phyloP scores from a whole-genome alignment of 2,329 filamentous ascomycete genomes.

The Cladosporium sp. region DNA sequence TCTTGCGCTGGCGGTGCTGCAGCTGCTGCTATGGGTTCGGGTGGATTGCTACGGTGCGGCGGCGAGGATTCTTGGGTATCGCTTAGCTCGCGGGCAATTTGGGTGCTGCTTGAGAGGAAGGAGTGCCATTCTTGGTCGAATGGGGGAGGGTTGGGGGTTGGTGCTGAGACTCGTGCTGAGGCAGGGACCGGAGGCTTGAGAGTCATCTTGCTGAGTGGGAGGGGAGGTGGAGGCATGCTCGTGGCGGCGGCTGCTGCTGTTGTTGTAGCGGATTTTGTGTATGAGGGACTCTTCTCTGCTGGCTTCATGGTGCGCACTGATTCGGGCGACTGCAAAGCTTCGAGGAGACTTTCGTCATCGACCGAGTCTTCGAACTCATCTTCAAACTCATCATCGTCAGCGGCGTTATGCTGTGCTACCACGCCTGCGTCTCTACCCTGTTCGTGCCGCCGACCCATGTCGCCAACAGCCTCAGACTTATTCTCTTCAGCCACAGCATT shows the following conservation, averaged over 20 bases:
- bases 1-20: too few species aligned
- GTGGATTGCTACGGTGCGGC: not conserved
- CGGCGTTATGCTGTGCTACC: too few species aligned
- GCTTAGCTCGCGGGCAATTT: slow-evolving; percentile 44
- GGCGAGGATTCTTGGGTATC: too few species aligned
- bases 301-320: not conserved
- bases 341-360: slow-evolving; percentile 30
- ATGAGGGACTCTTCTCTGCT: not conserved
- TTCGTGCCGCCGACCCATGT: too few species aligned
- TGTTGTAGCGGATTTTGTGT: not conserved
- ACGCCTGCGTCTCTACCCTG: too few species aligned
- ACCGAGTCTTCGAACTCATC: slow-evolving; percentile 22
- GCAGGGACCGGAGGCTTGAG: not conserved
- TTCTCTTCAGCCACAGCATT: not conserved
- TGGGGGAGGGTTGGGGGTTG: not conserved
- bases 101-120: slow-evolving; percentile 39
- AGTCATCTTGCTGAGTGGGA: not conserved
- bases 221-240: slow-evolving; percentile 15
- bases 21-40: not conserved
- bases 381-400: not conserved
- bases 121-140: slow-evolving; percentile 5
- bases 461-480: not conserved
- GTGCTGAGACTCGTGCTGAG: too few species aligned
- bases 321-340: slow-evolving; percentile 19
- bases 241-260: too few species aligned